phyloP scores from a whole-genome alignment of 2,329 filamentous ascomycete genomes.

The Emergomyces africanus region DNA sequence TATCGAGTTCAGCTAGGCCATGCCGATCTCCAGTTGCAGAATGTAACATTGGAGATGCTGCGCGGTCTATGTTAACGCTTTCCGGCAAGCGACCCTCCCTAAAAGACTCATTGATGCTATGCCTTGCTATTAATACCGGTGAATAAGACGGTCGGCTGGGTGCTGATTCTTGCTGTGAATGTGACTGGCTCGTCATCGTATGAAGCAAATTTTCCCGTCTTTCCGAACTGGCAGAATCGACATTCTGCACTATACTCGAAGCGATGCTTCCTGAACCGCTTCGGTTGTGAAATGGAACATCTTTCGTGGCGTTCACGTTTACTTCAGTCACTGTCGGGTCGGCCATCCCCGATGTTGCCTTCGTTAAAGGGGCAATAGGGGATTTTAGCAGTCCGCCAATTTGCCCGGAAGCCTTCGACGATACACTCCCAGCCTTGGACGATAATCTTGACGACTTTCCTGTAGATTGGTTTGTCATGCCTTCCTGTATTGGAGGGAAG shows the following conservation, averaged over 20 bases:
- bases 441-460: constrained; percentile 27
- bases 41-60: constrained; percentile 1
- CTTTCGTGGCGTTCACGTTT: constrained; percentile 27
- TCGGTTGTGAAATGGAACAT: constrained; percentile 16
- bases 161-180: constrained; percentile 20
- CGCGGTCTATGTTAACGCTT: constrained; percentile 11
- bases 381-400: constrained; percentile 26
- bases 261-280: constrained; percentile 22
- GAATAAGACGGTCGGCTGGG: constrained; percentile 19
- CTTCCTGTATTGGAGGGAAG: constrained; percentile 21
- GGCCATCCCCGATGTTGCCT: constrained; percentile 23
- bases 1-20: constrained; percentile 18
- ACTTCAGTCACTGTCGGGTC: constrained; percentile 36
- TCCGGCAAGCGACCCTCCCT: constrained; percentile 18
- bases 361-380: constrained; percentile 25
- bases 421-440: constrained; percentile 30
- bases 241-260: constrained; percentile 18
- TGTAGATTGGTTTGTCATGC: constrained; percentile 10
- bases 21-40: constrained; percentile 15
- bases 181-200: constrained; percentile 19
- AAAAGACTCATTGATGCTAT: constrained; percentile 13
- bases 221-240: constrained; percentile 18
- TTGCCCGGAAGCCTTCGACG: constrained; percentile 30
- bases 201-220: constrained; percentile 20
- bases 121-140: constrained; percentile 21